A percentile compares a stretch with the other conserved stretches of the same genome.
phyloP scores from a whole-genome alignment of 2,329 filamentous ascomycete species.

The Didymella exigua region DNA sequence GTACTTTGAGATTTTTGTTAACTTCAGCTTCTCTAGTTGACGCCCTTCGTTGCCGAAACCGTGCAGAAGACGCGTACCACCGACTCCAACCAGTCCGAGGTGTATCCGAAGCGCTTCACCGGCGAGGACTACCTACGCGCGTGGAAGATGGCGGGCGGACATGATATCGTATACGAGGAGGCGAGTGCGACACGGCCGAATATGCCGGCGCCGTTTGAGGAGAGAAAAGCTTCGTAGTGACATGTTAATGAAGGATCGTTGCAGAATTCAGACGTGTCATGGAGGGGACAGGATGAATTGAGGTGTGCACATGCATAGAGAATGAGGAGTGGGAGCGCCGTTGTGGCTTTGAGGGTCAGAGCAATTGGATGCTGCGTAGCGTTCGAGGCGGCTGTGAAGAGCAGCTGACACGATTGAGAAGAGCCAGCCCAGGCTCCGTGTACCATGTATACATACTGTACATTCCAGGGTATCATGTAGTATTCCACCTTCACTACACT shows the following conservation, averaged over 20 bases:
- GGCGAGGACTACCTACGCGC: slow-evolving; percentile 42
- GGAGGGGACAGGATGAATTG: neutral
- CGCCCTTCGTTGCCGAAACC: slow-evolving; percentile 74
- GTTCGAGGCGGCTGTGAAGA: neutral
- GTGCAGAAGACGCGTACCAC: slow-evolving; percentile 52
- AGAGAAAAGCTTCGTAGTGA: slow-evolving; percentile 14
- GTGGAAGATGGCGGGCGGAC: slow-evolving; percentile 43
- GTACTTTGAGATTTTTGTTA: too few relatives aligned
- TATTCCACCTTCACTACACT: slow-evolving; percentile 1
- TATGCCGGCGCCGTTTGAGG: slow-evolving; percentile 37
- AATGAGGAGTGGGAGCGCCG: neutral
- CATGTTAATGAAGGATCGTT: too few relatives aligned
- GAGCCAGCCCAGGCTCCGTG: neutral
- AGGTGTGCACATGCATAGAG: neutral
- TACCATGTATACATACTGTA: slow-evolving; percentile 25
- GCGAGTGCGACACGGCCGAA: slow-evolving; percentile 14
- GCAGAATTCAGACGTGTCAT: too few relatives aligned
- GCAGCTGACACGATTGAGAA: neutral
- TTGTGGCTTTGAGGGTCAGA: neutral
- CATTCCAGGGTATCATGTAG: slow-evolving; percentile 34
- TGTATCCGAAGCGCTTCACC: slow-evolving; percentile 35
- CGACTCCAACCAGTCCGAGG: slow-evolving; percentile 17
- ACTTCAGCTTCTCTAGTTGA: slow-evolving; percentile 68
- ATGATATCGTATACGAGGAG: slow-evolving; percentile 31
- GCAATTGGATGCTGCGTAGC: neutral